Conservation (phyloP, 495 filamentous ascomycete species). For the Penicillium daleae region DNA sequence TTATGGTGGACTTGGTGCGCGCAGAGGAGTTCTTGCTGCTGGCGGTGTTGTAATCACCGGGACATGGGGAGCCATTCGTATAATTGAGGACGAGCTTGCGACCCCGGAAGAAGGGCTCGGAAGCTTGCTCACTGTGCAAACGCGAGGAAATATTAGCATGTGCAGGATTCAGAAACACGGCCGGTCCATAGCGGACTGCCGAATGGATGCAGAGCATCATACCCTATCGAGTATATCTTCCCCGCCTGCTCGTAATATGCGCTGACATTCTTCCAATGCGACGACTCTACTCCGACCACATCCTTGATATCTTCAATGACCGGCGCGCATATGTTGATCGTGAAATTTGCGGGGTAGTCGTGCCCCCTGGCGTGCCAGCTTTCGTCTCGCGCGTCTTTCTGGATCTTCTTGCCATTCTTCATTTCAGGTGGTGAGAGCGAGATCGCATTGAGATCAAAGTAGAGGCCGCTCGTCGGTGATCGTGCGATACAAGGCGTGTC, state of each 20-base stretch:
- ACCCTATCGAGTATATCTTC: constrained; percentile 85
- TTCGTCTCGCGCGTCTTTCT: constrained; percentile 62
- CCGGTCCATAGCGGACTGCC: background rate
- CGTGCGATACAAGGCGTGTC: constrained; percentile 74
- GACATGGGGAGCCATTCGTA: constrained; percentile 83
- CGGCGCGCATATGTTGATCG: constrained; percentile 88
- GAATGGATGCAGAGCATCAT: constrained; percentile 13
- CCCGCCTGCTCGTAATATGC: constrained; percentile 81
- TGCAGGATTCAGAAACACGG: background rate
- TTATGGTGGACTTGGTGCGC: constrained; percentile 80
- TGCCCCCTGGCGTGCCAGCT: constrained; percentile 85
- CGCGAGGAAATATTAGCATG: constrained; percentile 12
- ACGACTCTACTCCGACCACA: constrained; percentile 67
- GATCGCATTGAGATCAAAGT: constrained; percentile 87
- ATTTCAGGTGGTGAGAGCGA: constrained; percentile 56
- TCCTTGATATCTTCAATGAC: constrained; percentile 77
- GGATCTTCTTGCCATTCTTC: constrained; percentile 59
- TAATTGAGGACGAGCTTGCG: constrained; percentile 93
- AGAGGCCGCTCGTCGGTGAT: constrained; percentile 72
- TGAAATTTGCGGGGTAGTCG: constrained; percentile 90
- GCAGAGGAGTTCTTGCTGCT: constrained; percentile 36
- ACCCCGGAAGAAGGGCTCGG: constrained; percentile 76
- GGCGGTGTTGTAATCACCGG: constrained; percentile 30
- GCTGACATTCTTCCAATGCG: constrained; percentile 77
- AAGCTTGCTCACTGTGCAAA: constrained; percentile 62